These are phyloP conservation scores for Penicillium capsulatum DNA, from an alignment of 2,329 filamentous ascomycete genomes.

Conservation along the genomic window DNA sequence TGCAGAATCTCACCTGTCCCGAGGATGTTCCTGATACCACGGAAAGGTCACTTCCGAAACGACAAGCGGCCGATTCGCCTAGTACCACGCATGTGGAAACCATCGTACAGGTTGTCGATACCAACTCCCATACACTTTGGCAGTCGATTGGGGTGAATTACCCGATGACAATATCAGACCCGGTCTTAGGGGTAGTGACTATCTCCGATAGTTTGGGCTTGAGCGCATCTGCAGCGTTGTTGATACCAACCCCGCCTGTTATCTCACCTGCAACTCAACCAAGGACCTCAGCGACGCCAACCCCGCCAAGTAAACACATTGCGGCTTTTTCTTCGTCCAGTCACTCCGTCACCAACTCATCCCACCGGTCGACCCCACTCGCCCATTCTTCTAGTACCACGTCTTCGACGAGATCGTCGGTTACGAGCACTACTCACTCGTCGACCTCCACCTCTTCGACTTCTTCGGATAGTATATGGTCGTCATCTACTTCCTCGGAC, in stretches of 20 bases:
- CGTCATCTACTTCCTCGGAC: constrained; percentile 2
- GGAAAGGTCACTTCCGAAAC: constrained; percentile 9
- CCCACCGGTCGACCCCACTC: constrained; percentile 13
- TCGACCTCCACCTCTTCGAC: constrained; percentile 4
- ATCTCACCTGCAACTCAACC: constrained; percentile 4
- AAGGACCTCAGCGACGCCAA: constrained; percentile 2
- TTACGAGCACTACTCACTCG: constrained; percentile 1
- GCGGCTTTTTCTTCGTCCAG: constrained; percentile 9
- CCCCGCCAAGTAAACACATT: constrained; percentile 5
- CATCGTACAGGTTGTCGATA: constrained; percentile 18
- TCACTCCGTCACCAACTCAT: constrained; percentile 8
- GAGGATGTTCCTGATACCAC: constrained; percentile 2
- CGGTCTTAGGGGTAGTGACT: constrained; percentile 10
- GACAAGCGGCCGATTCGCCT: constrained; percentile 12
- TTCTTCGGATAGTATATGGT: background rate
- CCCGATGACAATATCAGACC: constrained; percentile 15
- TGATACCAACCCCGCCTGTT: constrained; percentile 4
- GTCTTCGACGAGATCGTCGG: background rate
- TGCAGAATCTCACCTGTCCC: constrained; percentile 7
- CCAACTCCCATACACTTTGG: constrained; percentile 16
- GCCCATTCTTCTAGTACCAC: constrained; percentile 1
- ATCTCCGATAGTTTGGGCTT: constrained; percentile 4
- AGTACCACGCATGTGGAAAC: constrained; percentile 12
- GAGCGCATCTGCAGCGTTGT: constrained; percentile 1
- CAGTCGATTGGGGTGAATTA: constrained; percentile 10